Evolutionary conservation across 768 basidiomycete species (phyloP).

Genomic region (Amanita molliuscula): DNA sequence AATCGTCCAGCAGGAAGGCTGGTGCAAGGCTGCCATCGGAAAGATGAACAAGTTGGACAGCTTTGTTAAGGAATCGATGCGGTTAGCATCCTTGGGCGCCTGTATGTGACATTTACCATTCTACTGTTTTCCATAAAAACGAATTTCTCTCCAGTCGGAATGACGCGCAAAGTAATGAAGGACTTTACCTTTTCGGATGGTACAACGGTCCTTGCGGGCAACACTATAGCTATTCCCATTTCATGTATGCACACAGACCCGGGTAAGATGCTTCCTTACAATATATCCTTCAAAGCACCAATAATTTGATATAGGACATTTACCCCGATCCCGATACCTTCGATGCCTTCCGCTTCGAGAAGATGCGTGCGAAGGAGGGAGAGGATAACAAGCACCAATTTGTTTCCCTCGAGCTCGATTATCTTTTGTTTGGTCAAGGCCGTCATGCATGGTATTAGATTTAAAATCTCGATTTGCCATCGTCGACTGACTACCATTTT

Average conservation of each 20-base stretch:
- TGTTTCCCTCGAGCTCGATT: constrained; percentile 17
- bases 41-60: constrained; percentile 36
- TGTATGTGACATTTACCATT: constrained; percentile 9
- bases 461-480: background rate
- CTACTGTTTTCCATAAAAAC: constrained; percentile 15
- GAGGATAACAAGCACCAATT: constrained; percentile 21
- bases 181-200: constrained; percentile 27
- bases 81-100: constrained; percentile 14
- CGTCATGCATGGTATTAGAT: constrained; percentile 10
- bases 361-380: constrained; percentile 19
- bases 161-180: constrained; percentile 22
- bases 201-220: constrained; percentile 16
- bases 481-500: background rate
- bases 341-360: constrained; percentile 31
- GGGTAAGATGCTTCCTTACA: background rate
- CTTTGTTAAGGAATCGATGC: constrained; percentile 30
- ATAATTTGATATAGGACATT: constrained; percentile 8
- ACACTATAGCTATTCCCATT: constrained; percentile 10
- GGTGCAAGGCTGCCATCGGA: constrained; percentile 22
- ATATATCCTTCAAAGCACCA: background rate
- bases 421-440: constrained; percentile 23
- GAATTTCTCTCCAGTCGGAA: constrained; percentile 7
- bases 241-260: constrained; percentile 8
- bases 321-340: constrained; percentile 26
- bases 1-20: constrained; percentile 25